These are phyloP conservation scores for Gentiana dahurica DNA, from an alignment of 257 asterid genomes.

Conservation along the genomic window DNA sequence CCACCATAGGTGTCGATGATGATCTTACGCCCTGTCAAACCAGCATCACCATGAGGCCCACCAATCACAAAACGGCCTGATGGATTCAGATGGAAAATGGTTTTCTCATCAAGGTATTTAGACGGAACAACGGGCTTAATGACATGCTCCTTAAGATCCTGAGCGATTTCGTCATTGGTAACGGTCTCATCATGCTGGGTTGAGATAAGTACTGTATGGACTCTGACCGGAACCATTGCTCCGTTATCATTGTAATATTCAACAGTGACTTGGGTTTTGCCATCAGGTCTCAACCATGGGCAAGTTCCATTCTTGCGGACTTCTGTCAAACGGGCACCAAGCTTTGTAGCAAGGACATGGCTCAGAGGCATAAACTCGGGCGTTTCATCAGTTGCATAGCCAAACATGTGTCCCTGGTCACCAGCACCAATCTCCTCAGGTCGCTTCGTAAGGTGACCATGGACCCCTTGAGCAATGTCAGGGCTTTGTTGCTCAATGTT, in stretches of 20 bases:
- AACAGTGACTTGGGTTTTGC: constrained; percentile 53
- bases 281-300: constrained; percentile 62
- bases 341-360: constrained; percentile 53
- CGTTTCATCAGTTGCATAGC: constrained; percentile 57
- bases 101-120: constrained; percentile 57
- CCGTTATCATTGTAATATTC: constrained; percentile 56
- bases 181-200: constrained; percentile 62
- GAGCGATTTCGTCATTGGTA: constrained; percentile 50
- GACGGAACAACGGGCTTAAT: constrained; percentile 50
- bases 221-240: constrained; percentile 47
- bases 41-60: constrained; percentile 62
- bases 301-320: constrained; percentile 53
- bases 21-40: constrained; percentile 58
- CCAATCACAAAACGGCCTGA: constrained; percentile 53
- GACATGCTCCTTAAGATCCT: constrained; percentile 51
- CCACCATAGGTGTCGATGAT: constrained; percentile 56
- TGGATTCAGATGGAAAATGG: constrained; percentile 55
- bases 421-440: constrained; percentile 63
- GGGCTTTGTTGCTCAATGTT: constrained; percentile 54
- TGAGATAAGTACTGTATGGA: constrained; percentile 53
- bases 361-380: constrained; percentile 60
- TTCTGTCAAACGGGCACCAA: constrained; percentile 49
- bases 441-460: constrained; percentile 48
- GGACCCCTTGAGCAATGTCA: constrained; percentile 57
- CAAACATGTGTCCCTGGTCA: constrained; percentile 59